phyloP scores from a whole-genome alignment of 2,329 filamentous ascomycete genomes.

The Neopestalotiopsis clavispora region DNA sequence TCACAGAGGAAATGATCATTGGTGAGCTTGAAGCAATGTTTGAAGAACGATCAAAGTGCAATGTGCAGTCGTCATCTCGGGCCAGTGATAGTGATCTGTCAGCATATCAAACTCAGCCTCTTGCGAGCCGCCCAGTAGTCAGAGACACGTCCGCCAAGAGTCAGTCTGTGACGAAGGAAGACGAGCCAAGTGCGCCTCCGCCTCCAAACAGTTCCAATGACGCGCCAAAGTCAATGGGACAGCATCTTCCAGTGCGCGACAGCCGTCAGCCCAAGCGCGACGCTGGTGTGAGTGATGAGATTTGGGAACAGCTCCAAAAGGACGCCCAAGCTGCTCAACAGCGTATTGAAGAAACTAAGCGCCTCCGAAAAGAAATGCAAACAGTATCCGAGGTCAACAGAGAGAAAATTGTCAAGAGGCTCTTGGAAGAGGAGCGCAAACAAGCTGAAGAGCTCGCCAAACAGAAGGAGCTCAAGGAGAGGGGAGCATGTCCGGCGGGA shows the following conservation, averaged over 20 bases:
- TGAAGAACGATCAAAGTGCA: not conserved
- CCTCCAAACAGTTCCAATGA: conserved; percentile 12
- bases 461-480: conserved; percentile 50
- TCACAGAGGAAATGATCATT: not conserved
- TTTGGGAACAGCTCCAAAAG: conserved; percentile 61
- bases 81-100: not conserved
- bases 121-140: not conserved
- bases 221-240: conserved; percentile 16
- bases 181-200: not conserved
- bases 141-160: not conserved
- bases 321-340: conserved; percentile 19
- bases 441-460: conserved; percentile 37
- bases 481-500: conserved; percentile 62
- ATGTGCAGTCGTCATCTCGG: not conserved
- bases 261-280: conserved; percentile 47
- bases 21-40: not conserved
- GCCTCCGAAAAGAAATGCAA: conserved; percentile 33
- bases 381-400: conserved; percentile 32
- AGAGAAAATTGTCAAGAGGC: conserved; percentile 40
- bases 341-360: conserved; percentile 41
- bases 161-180: not conserved
- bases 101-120: not conserved
- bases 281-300: conserved; percentile 59
- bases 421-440: conserved; percentile 44
- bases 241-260: not conserved